Evolutionary conservation across 2,329 filamentous ascomycete genomes (phyloP).

Genomic region (Pyrenophora graminea): DNA sequence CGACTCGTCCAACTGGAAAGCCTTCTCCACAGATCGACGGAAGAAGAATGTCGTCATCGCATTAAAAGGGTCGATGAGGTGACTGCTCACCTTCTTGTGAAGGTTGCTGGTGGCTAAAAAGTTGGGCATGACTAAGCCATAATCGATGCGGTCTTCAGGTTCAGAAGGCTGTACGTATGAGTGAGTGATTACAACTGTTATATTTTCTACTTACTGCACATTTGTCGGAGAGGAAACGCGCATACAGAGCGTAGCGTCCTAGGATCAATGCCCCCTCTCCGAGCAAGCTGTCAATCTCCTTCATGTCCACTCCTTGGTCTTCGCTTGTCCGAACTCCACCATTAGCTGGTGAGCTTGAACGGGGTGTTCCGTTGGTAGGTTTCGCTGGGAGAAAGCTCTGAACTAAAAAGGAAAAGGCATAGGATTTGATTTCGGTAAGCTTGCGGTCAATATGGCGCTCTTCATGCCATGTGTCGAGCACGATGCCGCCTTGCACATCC

Average conservation of each 20-base stretch:
- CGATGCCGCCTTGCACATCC: constrained; percentile 93
- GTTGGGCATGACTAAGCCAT: constrained; percentile 67
- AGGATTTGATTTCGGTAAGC: constrained; percentile 94
- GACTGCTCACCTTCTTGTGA: constrained; percentile 73
- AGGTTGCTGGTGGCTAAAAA: constrained; percentile 81
- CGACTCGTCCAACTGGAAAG: constrained; percentile 92
- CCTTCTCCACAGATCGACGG: constrained; percentile 92
- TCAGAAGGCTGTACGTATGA: constrained; percentile 34
- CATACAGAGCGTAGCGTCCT: constrained; percentile 89
- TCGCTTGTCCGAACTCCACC: constrained; percentile 67
- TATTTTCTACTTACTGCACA: constrained; percentile 66
- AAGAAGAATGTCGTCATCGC: constrained; percentile 96
- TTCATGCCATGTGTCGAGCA: constrained; percentile 93
- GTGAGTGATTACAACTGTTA: constrained; percentile 3
- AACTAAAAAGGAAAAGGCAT: constrained; percentile 95
- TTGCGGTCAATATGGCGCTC: constrained; percentile 82
- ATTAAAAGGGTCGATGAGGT: constrained; percentile 81
- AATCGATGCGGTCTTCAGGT: constrained; percentile 59
- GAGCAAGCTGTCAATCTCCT: constrained; percentile 85
- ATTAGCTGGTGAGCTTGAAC: constrained; percentile 75
- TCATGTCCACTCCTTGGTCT: constrained; percentile 95
- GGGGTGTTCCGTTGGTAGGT: constrained; percentile 63
- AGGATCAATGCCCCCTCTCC: constrained; percentile 92
- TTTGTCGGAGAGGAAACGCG: constrained; percentile 84
- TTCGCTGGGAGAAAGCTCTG: constrained; percentile 84